Evolutionary conservation across 106 monocot species (phyloP).

Genomic region (Dioscorea zingiberensis): DNA sequence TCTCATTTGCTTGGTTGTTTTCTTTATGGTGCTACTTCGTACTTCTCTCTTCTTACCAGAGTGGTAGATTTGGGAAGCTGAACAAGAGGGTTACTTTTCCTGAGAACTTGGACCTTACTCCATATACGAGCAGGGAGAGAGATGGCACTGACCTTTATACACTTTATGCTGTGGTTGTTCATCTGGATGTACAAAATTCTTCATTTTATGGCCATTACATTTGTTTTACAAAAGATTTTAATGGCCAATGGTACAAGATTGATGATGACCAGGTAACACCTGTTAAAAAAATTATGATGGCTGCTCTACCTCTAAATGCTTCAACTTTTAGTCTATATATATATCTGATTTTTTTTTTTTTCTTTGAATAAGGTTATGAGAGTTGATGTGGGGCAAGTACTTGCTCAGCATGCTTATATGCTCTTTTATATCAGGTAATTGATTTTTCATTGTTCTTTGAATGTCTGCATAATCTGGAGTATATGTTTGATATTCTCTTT

Average conservation of each 20-base stretch:
- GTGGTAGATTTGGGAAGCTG: slow-evolving; percentile 89
- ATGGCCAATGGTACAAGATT: slow-evolving; percentile 66
- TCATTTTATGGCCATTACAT: slow-evolving; percentile 98
- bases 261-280: slow-evolving; percentile 81
- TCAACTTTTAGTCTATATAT: slow-evolving; percentile 5
- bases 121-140: slow-evolving; percentile 64
- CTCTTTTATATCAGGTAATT: slow-evolving; percentile 80
- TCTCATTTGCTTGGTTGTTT: not conserved
- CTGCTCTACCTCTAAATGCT: not conserved
- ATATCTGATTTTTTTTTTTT: too few species aligned
- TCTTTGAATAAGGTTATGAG: slow-evolving; percentile 71
- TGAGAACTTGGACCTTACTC: slow-evolving; percentile 58
- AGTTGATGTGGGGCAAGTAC: slow-evolving; percentile 81
- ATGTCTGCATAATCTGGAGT: too few species aligned
- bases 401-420: slow-evolving; percentile 93
- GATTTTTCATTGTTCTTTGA: not conserved
- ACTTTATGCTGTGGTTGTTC: slow-evolving; percentile 93
- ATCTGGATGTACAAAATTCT: slow-evolving; percentile 91
- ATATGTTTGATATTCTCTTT: not conserved
- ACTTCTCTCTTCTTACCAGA: slow-evolving; percentile 26
- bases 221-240: slow-evolving; percentile 73
- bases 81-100: slow-evolving; percentile 92
- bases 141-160: slow-evolving; percentile 55
- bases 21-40: too few species aligned
- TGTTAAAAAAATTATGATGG: not conserved